A percentile compares a stretch with the other conserved stretches of the same genome.
Evolutionary conservation across 1,139 yeast genomes (phyloP).

Genomic region (Scheffersomyces cryptocercus): DNA sequence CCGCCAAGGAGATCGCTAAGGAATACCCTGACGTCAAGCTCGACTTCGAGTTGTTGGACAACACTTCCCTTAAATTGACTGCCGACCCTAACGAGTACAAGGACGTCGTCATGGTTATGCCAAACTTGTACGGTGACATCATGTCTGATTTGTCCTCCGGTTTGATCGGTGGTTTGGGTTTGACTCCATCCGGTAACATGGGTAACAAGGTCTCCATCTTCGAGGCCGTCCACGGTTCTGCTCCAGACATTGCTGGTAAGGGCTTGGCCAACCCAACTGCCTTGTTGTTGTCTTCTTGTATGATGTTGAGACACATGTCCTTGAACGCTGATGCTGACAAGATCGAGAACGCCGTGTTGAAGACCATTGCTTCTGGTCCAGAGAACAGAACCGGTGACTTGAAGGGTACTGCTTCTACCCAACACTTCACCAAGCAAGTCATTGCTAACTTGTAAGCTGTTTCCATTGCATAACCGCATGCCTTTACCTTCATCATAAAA

Average conservation of each 20-base stretch:
- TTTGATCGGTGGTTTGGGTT: conserved; percentile 96
- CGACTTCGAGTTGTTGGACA: conserved; percentile 87
- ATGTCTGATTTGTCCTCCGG: conserved; percentile 97
- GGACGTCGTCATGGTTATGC: conserved; percentile 94
- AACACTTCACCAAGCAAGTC: conserved; percentile 79
- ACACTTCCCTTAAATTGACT: conserved; percentile 89
- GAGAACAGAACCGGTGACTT: conserved; percentile 93
- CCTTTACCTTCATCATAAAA: conserved; percentile 1
- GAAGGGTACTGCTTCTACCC: conserved; percentile 88
- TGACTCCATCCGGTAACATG: conserved; percentile 98
- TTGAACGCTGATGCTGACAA: conserved; percentile 75
- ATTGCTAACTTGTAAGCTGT: conserved; percentile 43
- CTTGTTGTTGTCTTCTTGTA: conserved; percentile 87
- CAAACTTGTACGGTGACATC: conserved; percentile 98
- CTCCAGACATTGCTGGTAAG: conserved; percentile 98
- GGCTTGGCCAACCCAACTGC: conserved; percentile 99
- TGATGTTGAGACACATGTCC: conserved; percentile 99
- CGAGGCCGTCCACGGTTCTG: conserved; percentile 99
- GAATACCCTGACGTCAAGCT: conserved; percentile 90
- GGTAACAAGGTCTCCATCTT: conserved; percentile 96
- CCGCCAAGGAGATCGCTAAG: conserved; percentile 85
- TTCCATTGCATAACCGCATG: background rate
- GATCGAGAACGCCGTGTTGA: conserved; percentile 86
- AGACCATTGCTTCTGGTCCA: conserved; percentile 92
- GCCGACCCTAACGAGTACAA: conserved; percentile 83